Percentiles rank a stretch among this genome's conserved stretches.
phyloP scores from a whole-genome alignment of 2,329 filamentous ascomycete genomes.

The Thielaviopsis populi region DNA sequence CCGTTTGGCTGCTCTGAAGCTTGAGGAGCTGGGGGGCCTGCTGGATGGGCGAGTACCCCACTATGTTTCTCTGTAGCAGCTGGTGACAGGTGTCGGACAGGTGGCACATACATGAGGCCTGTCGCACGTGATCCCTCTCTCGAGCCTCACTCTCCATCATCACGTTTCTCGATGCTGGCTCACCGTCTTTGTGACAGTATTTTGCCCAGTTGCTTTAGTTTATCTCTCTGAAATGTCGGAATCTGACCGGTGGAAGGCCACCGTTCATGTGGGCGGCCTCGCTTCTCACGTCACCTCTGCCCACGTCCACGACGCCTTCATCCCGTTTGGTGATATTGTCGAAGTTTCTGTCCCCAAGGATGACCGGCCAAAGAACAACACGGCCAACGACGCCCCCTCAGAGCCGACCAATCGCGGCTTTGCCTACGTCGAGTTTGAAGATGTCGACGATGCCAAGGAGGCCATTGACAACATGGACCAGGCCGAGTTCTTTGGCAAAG shows the following conservation, averaged over 20 bases:
- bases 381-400: conserved; percentile 29
- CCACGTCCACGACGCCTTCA: conserved; percentile 76
- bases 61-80: neutral
- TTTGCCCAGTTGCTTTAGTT: neutral
- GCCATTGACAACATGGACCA: conserved; percentile 99
- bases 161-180: neutral
- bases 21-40: neutral
- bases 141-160: conserved; percentile 2
- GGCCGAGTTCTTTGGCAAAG: conserved; percentile 80
- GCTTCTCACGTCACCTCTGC: conserved; percentile 60
- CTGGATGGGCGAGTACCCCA: neutral
- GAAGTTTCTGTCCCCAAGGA: conserved; percentile 84
- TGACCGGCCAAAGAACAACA: conserved; percentile 48
- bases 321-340: conserved; percentile 91
- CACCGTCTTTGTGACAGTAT: neutral
- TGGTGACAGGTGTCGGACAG: neutral
- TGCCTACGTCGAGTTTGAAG: conserved; percentile 90
- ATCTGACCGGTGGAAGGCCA: conserved; percentile 69
- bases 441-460: conserved; percentile 71
- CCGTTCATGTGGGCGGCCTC: conserved; percentile 82
- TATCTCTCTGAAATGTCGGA: conserved; percentile 52
- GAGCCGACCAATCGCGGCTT: conserved; percentile 76
- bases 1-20: conserved; percentile 4
- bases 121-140: conserved; percentile 11
- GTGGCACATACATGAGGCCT: neutral